These are phyloP conservation scores for Puccinia brachypodii DNA, from an alignment of 1,284 basidiomycete species.

Conservation along the genomic window DNA sequence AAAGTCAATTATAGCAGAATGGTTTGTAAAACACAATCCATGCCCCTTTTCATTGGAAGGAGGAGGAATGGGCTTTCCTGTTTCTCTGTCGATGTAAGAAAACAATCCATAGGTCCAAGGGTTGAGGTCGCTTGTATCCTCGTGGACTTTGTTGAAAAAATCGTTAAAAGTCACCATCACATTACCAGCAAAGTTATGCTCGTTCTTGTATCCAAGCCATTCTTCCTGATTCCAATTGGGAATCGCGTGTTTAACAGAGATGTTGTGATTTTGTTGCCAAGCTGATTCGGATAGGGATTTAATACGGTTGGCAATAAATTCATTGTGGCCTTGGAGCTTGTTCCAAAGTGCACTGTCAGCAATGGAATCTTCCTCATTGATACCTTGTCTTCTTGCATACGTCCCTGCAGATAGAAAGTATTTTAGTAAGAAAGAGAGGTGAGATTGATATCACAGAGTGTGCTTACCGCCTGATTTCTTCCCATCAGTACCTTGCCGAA, in stretches of 20 bases:
- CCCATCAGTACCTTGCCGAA: background rate
- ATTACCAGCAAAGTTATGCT: constrained; percentile 2
- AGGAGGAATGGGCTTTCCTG: constrained; percentile 11
- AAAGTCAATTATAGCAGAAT: constrained; percentile 11
- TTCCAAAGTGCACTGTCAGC: background rate
- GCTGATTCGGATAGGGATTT: background rate
- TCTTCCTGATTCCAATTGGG: background rate
- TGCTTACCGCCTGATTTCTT: background rate
- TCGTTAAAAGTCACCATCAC: background rate
- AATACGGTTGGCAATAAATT: background rate
- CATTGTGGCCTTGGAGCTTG: background rate
- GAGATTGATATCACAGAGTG: background rate
- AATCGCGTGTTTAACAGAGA: background rate
- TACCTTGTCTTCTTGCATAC: background rate
- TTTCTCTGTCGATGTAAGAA: background rate
- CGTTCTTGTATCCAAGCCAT: background rate
- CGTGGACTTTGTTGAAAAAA: background rate
- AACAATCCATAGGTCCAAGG: constrained; percentile 23
- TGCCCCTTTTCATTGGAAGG: background rate
- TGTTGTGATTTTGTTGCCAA: background rate
- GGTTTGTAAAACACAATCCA: background rate
- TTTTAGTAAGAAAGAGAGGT: background rate
- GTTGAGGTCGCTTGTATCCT: background rate
- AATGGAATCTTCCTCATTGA: background rate
- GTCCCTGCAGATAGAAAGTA: background rate